A percentile compares a stretch with the other conserved stretches of the same genome.
These are phyloP conservation scores for Talaromyces adpressus DNA, from an alignment of 495 filamentous ascomycete species.

Conservation along the genomic window DNA sequence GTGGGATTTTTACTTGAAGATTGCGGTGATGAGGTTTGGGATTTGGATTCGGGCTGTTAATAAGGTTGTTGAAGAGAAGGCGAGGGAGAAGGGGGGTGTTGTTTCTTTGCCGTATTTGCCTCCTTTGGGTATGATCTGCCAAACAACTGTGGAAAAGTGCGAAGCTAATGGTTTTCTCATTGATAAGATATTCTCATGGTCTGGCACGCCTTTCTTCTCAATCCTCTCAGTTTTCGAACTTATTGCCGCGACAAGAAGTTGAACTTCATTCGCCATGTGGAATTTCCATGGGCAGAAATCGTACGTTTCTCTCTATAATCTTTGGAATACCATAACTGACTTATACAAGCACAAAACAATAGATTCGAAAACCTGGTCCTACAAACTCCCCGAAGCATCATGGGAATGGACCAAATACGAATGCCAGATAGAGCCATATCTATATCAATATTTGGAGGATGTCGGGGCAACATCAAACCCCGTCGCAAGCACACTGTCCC, in stretches of 20 bases:
- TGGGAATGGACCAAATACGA: background rate
- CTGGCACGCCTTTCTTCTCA: constrained; percentile 20
- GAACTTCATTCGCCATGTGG: background rate
- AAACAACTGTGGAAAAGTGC: background rate
- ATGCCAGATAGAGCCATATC: constrained; percentile 1
- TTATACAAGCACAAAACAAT: constrained; percentile 1
- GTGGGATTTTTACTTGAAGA: constrained; percentile 15
- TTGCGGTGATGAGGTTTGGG: constrained; percentile 15
- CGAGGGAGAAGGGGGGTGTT: background rate
- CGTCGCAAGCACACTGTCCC: background rate
- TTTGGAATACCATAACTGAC: background rate
- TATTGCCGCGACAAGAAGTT: constrained; percentile 2
- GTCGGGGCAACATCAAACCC: background rate
- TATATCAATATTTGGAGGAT: background rate
- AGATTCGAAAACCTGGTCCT: background rate
- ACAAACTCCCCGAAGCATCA: background rate
- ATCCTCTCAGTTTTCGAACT: constrained; percentile 11
- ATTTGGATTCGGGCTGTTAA: constrained; percentile 12
- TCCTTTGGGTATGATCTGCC: background rate
- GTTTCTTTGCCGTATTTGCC: constrained; percentile 6
- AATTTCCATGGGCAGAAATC: constrained; percentile 18
- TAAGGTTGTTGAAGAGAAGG: background rate
- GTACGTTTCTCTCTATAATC: constrained; percentile 9
- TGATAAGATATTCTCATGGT: constrained; percentile 18
- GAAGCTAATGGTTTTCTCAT: background rate